phyloP scores from a whole-genome alignment of 1,139 yeast genomes.

The Geotrichum restrictum region DNA sequence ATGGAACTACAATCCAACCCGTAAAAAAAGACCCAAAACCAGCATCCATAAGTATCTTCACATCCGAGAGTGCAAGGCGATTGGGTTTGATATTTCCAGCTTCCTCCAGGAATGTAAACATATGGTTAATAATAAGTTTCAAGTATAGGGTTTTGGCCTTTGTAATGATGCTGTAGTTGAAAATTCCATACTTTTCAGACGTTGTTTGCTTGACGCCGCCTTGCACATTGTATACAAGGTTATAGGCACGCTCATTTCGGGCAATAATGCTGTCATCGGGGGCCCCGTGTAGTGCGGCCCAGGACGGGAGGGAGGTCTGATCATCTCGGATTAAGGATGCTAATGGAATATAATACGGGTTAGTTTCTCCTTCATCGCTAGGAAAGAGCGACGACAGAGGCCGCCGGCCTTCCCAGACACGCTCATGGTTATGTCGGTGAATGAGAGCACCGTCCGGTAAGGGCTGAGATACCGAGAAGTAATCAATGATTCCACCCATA shows the following conservation, averaged over 20 bases:
- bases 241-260: too few relatives aligned
- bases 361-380: not conserved
- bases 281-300: too few relatives aligned
- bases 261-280: too few relatives aligned
- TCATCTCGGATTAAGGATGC: too few relatives aligned
- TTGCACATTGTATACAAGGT: too few relatives aligned
- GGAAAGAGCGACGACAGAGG: conserved; percentile 11
- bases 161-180: not conserved
- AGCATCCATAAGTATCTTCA: too few relatives aligned
- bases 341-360: too few relatives aligned
- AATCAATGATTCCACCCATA: not conserved
- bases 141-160: not conserved
- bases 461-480: not conserved
- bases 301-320: too few relatives aligned
- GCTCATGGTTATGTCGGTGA: not conserved
- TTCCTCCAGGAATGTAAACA: conserved; percentile 18
- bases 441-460: conserved; percentile 6
- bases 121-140: not conserved
- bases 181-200: not conserved
- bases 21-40: too few relatives aligned
- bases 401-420: conserved; percentile 12
- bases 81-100: conserved; percentile 5
- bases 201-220: not conserved
- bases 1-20: too few relatives aligned
- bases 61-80: not conserved